phyloP scores from a whole-genome alignment of 139 green algal species.

The Chlorella sp. region DNA sequence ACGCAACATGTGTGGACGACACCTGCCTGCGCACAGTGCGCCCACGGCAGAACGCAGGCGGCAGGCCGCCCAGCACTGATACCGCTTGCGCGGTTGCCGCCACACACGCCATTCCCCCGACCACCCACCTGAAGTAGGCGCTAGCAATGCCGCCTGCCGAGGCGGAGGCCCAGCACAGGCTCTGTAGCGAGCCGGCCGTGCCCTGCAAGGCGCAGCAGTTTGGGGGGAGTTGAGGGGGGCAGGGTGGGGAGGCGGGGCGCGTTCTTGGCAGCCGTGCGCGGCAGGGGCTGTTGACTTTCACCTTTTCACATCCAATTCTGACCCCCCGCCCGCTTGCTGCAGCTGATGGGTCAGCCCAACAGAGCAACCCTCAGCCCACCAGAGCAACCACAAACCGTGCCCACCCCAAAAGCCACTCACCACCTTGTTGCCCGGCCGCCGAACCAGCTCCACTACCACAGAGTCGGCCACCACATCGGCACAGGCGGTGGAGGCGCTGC shows the following conservation, averaged over 20 bases:
- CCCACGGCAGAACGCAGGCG: no score
- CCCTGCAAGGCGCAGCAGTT: conserved; percentile 51
- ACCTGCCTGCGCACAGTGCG: no score
- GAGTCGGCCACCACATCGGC: conserved; percentile 98
- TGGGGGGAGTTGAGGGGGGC: no score
- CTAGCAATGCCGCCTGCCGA: conserved; percentile 82
- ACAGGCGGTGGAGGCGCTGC: conserved; percentile 79
- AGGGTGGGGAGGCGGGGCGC: no score
- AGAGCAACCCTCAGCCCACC: background rate
- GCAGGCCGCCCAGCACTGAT: background rate
- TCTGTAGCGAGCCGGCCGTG: conserved; percentile 88
- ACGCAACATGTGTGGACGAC: background rate
- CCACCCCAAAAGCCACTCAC: background rate
- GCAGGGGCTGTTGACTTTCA: no score
- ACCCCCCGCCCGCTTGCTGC: no score
- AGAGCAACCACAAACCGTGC: background rate
- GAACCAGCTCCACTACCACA: conserved; percentile 71
- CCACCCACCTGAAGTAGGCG: conserved; percentile 78
- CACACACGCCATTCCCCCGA: background rate
- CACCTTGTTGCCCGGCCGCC: background rate
- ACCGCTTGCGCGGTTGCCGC: no score
- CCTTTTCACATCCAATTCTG: no score
- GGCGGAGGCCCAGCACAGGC: conserved; percentile 89
- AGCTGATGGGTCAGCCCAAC: no score
- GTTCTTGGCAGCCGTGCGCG: no score